Evolutionary conservation across 2,329 filamentous ascomycete genomes (phyloP), one percentile per base, ranked within the genome.

Genomic region (Diatrype stigma): DNA sequence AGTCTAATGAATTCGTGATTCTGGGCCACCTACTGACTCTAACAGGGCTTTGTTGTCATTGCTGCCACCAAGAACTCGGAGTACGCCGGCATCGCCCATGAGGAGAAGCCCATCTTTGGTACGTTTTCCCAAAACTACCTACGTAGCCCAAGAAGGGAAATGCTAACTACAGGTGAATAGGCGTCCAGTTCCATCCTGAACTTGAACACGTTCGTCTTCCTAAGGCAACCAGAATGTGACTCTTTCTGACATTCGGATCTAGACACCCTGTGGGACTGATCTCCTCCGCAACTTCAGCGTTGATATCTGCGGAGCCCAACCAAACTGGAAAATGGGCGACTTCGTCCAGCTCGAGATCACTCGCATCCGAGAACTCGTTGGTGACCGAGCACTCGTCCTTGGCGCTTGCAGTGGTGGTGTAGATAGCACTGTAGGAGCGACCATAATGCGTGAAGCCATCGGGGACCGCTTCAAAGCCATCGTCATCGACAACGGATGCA

Each of bases 401-500:
- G 73, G 73, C 10, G 74, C 73, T 69, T 90, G 51, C 86, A 42
- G 81, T 56, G 91, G 92, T 58, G 92, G 92, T 63, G 92, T 96
- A 16, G 92, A 96, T 70, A 88, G 83, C 11, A 96, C 92, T 2
- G 92, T 96, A 11, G 91, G 86, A 2, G 89, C 90, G 0, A 88
- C 85, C 69, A 78, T 96, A 19, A 93, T 96, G 89, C 79, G 86
- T 59, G 84, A 90, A 64, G 91, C 91, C 6, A 96, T 96, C 65
- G 78, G 73, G 22, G 85, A 91, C 64, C 81, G 91, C 16, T 95
- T 96, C 75, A 81, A 92, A 60, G 90, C 90, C 16, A 82, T 95
- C 3, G 80, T 96, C 19, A 84, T 96, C 7, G 86, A 97, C 72
- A 96, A 89, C 59, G 91, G 90, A 19, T 77, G 90, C 48, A 85